These are phyloP conservation scores for Ophiognomonia clavigignenti-juglandacearum DNA, from an alignment of 2,329 filamentous ascomycete genomes.

Conservation along the genomic window DNA sequence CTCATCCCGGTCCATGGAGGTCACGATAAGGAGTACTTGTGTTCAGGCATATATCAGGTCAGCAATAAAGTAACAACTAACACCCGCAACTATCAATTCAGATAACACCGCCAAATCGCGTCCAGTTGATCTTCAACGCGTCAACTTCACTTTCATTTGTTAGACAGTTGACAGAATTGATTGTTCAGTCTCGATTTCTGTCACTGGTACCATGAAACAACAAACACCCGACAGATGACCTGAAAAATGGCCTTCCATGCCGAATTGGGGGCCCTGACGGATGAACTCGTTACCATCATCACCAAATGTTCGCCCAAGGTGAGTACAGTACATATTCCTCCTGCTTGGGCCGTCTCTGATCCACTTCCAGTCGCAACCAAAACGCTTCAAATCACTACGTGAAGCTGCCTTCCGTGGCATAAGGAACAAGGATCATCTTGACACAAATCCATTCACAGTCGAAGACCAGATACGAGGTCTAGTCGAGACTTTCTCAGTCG, in stretches of 20 bases:
- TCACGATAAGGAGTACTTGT: too few species aligned
- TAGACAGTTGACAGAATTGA: too few species aligned
- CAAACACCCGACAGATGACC: not conserved
- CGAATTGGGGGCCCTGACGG: conserved; percentile 58
- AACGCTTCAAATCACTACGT: conserved; percentile 37
- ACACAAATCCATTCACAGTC: conserved; percentile 74
- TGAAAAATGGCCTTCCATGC: conserved; percentile 65
- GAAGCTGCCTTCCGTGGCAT: conserved; percentile 48
- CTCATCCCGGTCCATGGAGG: too few species aligned
- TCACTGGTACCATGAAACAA: conserved; percentile 1
- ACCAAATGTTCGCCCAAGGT: conserved; percentile 52
- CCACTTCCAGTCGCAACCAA: conserved; percentile 25
- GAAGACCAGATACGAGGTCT: conserved; percentile 62
- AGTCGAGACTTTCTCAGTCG: conserved; percentile 80
- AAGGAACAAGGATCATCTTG: conserved; percentile 51
- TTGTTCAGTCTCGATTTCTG: not conserved
- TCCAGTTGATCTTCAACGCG: too few species aligned
- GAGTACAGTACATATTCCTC: conserved; percentile 18
- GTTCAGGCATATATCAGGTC: too few species aligned
- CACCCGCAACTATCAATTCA: too few species aligned
- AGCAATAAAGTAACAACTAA: too few species aligned
- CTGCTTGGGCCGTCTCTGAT: not conserved
- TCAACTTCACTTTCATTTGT: too few species aligned
- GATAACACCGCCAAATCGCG: too few species aligned
- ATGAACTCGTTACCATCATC: conserved; percentile 65